phyloP scores from a whole-genome alignment of 2,329 filamentous ascomycete genomes.

The Teratosphaeria gauchensis region DNA sequence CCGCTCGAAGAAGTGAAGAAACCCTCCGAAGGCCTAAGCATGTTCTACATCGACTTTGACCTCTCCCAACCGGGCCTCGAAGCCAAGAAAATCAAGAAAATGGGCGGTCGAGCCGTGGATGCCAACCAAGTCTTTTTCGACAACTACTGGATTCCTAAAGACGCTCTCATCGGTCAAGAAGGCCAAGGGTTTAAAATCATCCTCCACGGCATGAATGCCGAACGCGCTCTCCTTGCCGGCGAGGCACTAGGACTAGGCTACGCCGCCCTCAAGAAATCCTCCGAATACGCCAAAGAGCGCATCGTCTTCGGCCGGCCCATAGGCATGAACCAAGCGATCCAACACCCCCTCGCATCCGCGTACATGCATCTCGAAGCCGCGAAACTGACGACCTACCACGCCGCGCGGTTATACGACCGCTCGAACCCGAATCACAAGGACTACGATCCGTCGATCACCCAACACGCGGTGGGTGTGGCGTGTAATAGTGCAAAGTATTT shows the following conservation, averaged over 20 bases:
- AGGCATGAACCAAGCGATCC: constrained; percentile 50
- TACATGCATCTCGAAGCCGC: constrained; percentile 55
- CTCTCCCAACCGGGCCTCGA: constrained; percentile 50
- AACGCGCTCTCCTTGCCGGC: constrained; percentile 49
- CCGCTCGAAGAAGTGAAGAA: constrained; percentile 57
- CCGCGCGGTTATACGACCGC: constrained; percentile 48
- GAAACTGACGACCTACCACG: constrained; percentile 52
- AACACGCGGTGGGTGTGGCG: constrained; percentile 43
- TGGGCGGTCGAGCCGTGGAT: constrained; percentile 74
- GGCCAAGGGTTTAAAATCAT: constrained; percentile 66
- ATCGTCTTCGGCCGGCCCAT: constrained; percentile 49
- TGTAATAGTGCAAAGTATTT: constrained; percentile 50
- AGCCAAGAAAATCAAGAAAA: constrained; percentile 67
- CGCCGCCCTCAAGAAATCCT: constrained; percentile 40
- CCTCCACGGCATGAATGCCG: constrained; percentile 42
- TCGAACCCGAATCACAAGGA: constrained; percentile 25
- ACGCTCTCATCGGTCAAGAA: constrained; percentile 60
- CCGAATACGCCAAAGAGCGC: constrained; percentile 39
- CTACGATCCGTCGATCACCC: constrained; percentile 29
- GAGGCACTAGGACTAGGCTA: constrained; percentile 76
- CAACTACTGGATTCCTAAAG: constrained; percentile 56
- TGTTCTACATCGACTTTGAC: constrained; percentile 75
- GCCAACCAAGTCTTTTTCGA: constrained; percentile 87
- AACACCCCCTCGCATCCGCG: constrained; percentile 49
- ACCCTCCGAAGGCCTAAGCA: constrained; percentile 63